Evolutionary conservation across 2,329 filamentous ascomycete species (phyloP).

Genomic region (Sclerotinia spermophila): DNA sequence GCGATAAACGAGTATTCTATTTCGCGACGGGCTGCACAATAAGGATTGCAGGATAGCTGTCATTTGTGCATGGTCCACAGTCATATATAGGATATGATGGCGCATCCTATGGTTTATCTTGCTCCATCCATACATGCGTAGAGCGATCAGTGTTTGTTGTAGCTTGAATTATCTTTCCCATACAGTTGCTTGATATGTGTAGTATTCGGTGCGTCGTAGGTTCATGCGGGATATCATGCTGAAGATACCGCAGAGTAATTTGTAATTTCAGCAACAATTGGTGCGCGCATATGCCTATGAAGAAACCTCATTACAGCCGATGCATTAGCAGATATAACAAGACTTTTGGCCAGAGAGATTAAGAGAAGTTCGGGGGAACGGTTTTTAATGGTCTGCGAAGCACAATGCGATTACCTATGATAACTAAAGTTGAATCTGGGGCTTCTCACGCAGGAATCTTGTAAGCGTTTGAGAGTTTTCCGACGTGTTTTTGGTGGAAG

Average conservation of each 20-base stretch:
- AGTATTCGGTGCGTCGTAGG: too few species aligned
- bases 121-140: background rate
- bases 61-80: background rate
- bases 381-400: background rate
- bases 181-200: too few species aligned
- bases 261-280: background rate
- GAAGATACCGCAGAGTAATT: too few species aligned
- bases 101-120: background rate
- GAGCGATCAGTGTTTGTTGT: too few species aligned
- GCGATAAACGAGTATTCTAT: accelerated
- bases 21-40: too few species aligned
- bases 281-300: background rate
- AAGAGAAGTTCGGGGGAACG: background rate
- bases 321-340: background rate
- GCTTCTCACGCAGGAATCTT: background rate
- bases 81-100: background rate
- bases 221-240: too few species aligned
- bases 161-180: background rate
- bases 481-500: background rate
- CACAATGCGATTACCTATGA: background rate
- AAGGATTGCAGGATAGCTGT: background rate
- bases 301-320: background rate
- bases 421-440: background rate
- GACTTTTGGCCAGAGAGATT: accelerated
- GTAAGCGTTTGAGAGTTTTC: background rate